Conservation (phyloP, 768 basidiomycete species). For the Tricholomella constricta region DNA sequence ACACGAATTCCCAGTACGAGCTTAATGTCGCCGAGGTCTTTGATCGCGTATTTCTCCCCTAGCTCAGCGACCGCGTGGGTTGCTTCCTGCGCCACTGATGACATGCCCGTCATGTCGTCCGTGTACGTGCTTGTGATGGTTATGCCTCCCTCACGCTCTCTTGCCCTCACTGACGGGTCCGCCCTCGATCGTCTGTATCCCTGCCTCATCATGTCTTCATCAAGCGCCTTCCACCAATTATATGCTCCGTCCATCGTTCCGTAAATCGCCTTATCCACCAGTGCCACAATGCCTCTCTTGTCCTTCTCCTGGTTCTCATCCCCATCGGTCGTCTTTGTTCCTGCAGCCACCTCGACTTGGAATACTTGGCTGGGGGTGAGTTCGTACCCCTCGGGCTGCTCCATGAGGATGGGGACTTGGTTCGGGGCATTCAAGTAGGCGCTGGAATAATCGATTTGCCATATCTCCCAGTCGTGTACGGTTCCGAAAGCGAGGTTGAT, state of each 20-base stretch:
- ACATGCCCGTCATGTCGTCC: neutral
- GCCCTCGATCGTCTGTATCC: constrained; percentile 18
- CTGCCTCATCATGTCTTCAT: neutral
- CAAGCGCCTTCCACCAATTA: constrained; percentile 2
- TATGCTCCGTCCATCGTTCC: constrained; percentile 7
- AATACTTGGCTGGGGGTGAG: no score
- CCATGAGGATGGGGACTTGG: no score
- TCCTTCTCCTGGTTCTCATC: no score
- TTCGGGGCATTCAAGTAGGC: no score
- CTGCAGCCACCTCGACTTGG: no score
- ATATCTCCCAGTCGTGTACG: no score
- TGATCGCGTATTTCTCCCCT: constrained; percentile 1
- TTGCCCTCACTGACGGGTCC: constrained; percentile 17
- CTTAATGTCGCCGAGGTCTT: constrained; percentile 5
- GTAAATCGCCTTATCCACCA: constrained; percentile 1
- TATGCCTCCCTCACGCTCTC: constrained; percentile 2
- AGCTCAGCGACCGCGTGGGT: neutral
- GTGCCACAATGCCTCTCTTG: constrained; percentile 9
- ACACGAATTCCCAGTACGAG: neutral
- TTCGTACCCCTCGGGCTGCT: no score
- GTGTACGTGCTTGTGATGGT: constrained; percentile 16
- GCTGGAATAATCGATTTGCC: no score
- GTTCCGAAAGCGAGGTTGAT: no score
- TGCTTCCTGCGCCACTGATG: neutral
- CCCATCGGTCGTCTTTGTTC: no score